Base-by-base conservation (phyloP, 345 rosid species). In the Populus simonii region DNA sequence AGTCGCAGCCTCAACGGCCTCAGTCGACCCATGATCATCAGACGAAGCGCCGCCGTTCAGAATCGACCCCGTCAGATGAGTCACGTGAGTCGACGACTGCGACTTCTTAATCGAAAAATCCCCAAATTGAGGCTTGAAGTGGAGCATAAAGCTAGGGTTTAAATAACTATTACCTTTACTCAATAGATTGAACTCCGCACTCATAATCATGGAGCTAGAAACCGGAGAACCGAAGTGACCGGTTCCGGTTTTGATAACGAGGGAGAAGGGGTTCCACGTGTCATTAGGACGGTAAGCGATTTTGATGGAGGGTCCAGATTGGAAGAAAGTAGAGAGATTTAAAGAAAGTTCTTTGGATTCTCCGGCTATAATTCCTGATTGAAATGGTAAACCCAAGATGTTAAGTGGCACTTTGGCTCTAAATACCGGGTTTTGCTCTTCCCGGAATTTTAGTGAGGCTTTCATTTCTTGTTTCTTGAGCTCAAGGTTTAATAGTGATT, bases 251-350 rank as follows among this genome's bases (percentile, higher is more conserved):
- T 90, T 91, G 83, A 96, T 85, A 57, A 88, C 81, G 20, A 96
- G 85, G 1, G 99, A 96, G 89, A 96, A 96, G 6, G 99, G 97
- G 63, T 90, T 91, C 88, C 89, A 85, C 1, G 91, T 23, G 79
- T 96, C 97, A 78, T 96, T 93, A 15, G 99, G 97, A n/a, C 97
- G 98, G 84, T 96, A 96, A 25, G 97, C 82, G 85, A 92, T 8
- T 76, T 91, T 93, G 85, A 96, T 47, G 68, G 90, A 81, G 35
- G 99, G 99, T 8, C 99, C 96, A 4, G 97, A 88, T 77, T 90
- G 93, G 75, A 96, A 93, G 86, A 88, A 89, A 4, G 98, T 92
- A 3, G 91, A 80, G 78, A 96, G 96, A 75, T 88, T 90, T 61
- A 96, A 90, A 55, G 89, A 82, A 27, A 96, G 93, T 79, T 96